These are phyloP conservation scores for Leishmania turanica DNA, from an alignment of 208 protist species.

Conservation along the genomic window DNA sequence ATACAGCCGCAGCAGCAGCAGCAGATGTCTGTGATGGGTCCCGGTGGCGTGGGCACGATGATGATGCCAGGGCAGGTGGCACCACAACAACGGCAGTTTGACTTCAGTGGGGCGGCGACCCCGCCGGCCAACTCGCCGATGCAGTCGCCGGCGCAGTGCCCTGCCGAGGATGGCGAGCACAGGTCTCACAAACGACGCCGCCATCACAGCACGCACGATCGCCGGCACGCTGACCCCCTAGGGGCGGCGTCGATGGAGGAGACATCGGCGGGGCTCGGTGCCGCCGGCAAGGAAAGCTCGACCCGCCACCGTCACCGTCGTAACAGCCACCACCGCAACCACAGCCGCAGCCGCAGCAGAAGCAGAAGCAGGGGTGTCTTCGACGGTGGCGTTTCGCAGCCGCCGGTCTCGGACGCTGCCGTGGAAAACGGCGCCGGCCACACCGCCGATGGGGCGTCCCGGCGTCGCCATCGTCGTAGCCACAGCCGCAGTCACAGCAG, in stretches of 20 bases:
- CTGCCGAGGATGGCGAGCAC: constrained; percentile 17
- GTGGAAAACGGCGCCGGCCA: constrained; percentile 3
- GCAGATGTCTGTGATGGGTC: constrained; percentile 9
- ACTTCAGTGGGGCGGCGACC: background rate
- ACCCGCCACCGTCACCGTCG: constrained; percentile 16
- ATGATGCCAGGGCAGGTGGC: constrained; percentile 6
- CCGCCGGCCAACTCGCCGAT: background rate
- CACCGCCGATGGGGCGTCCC: background rate
- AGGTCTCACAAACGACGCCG: constrained; percentile 18
- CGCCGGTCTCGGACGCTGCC: background rate
- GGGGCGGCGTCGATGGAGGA: constrained; percentile 12
- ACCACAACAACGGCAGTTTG: background rate
- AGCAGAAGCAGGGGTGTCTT: constrained; percentile 26
- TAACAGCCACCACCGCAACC: constrained; percentile 21
- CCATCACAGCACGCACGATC: constrained; percentile 23
- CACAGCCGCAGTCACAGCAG: constrained; percentile 19
- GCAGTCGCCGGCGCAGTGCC: constrained; percentile 11
- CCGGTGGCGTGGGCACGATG: constrained; percentile 21
- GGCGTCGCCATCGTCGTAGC: constrained; percentile 2
- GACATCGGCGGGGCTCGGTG: constrained; percentile 10
- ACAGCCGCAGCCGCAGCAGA: background rate
- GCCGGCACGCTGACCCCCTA: constrained; percentile 27
- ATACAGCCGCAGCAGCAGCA: constrained; percentile 6
- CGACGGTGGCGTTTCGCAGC: constrained; percentile 18
- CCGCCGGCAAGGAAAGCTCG: constrained; percentile 13